A percentile compares a stretch with the other conserved stretches of the same genome.
phyloP scores from a whole-genome alignment of 345 rosid genomes.

The Nasturtium officinale region DNA sequence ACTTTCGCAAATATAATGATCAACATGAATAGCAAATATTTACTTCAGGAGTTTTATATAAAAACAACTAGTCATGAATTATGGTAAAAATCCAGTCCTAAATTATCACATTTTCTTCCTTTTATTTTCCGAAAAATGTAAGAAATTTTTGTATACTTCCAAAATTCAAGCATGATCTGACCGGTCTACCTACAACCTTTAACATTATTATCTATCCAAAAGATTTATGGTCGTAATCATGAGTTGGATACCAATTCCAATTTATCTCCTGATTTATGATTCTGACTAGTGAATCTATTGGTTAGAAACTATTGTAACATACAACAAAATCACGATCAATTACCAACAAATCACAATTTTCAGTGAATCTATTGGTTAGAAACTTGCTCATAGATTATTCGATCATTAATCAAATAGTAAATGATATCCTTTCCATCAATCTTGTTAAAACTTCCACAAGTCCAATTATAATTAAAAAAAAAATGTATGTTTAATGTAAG shows the following conservation, averaged over 20 bases:
- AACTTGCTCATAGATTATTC: conserved; percentile 1
- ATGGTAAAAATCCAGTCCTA: not conserved
- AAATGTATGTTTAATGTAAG: not conserved
- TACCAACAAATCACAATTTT: conserved; percentile 30
- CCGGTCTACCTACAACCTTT: conserved; percentile 20
- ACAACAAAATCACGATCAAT: conserved; percentile 15
- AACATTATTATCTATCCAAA: not conserved
- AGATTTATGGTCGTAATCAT: conserved; percentile 20
- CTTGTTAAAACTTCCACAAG: not conserved
- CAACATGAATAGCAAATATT: not conserved
- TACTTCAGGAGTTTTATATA: not conserved
- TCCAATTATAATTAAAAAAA: not conserved
- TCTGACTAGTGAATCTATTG: conserved; percentile 20
- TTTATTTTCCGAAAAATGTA: not conserved
- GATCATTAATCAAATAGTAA: not conserved
- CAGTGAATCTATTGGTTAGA: too few species aligned
- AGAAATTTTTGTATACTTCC: not conserved
- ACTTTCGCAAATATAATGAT: not conserved
- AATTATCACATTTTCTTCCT: not conserved
- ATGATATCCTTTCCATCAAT: not conserved
- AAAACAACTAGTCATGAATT: not conserved
- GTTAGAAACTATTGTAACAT: not conserved
- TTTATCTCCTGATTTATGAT: conserved; percentile 1
- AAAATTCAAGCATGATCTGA: conserved; percentile 6
- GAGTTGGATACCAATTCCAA: conserved; percentile 7